A percentile compares a stretch with the other conserved stretches of the same genome.
Evolutionary conservation across 2,329 filamentous ascomycete species (phyloP).

Genomic region (Thielaviopsis ethacetica): DNA sequence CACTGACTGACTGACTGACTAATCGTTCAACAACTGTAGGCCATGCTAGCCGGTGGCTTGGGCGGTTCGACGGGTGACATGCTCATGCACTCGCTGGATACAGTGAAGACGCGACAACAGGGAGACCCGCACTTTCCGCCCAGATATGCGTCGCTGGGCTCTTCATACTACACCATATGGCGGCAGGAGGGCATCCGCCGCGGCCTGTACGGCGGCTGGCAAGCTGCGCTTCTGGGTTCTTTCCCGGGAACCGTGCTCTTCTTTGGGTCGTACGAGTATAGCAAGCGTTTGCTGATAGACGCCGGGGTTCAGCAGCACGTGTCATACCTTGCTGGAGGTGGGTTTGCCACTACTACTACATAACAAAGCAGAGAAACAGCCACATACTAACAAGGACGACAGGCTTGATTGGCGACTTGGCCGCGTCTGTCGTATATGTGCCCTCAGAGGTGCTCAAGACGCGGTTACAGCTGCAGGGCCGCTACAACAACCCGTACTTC

Average conservation of each 20-base stretch:
- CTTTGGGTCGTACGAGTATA: conserved; percentile 92
- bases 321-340: conserved; percentile 74
- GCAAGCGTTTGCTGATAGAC: conserved; percentile 80
- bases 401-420: conserved; percentile 89
- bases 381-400: background rate
- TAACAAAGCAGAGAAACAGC: background rate
- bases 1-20: background rate
- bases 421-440: conserved; percentile 84
- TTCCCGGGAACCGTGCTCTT: conserved; percentile 90
- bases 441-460: conserved; percentile 97
- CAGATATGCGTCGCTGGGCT: conserved; percentile 79
- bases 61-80: conserved; percentile 91
- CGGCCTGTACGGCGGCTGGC: conserved; percentile 85
- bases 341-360: conserved; percentile 13
- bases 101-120: conserved; percentile 95
- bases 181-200: conserved; percentile 76
- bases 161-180: conserved; percentile 84
- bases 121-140: conserved; percentile 86
- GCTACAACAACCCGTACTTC: conserved; percentile 89
- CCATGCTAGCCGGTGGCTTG: conserved; percentile 87
- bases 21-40: conserved; percentile 31
- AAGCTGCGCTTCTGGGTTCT: conserved; percentile 78
- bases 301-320: conserved; percentile 64
- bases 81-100: conserved; percentile 97
- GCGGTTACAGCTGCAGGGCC: conserved; percentile 85